Conservation (phyloP, 75 land plant genomes). For the Pseudotsuga menziesii region DNA sequence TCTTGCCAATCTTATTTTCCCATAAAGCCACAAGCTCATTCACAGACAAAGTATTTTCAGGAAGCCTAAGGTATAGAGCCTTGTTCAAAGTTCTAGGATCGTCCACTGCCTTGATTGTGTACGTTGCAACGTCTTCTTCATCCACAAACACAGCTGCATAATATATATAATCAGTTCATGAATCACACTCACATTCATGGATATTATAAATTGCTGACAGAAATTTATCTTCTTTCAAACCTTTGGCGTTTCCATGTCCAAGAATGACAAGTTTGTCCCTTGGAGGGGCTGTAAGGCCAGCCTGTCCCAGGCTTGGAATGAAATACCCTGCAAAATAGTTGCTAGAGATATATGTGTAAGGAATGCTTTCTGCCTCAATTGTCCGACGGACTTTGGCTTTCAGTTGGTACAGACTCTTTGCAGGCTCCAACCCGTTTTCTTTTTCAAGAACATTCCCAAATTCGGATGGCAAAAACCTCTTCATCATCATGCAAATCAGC, state of each 20-base stretch:
- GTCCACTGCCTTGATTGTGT: slow-evolving; percentile 21
- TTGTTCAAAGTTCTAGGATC: slow-evolving; percentile 18
- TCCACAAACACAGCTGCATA: slow-evolving; percentile 8
- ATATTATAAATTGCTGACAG: too few species aligned
- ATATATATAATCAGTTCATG: too few species aligned
- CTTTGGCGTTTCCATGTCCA: slow-evolving; percentile 33
- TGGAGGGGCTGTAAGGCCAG: slow-evolving; percentile 32
- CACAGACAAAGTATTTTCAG: slow-evolving; percentile 3
- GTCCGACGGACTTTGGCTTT: slow-evolving; percentile 27
- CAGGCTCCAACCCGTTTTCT: slow-evolving; percentile 1
- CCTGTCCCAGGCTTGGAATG: slow-evolving; percentile 27
- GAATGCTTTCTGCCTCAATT: slow-evolving; percentile 27
- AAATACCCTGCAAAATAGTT: slow-evolving; percentile 34
- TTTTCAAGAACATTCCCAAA: slow-evolving; percentile 36
- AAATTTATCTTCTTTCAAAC: not conserved
- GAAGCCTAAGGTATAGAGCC: slow-evolving; percentile 9
- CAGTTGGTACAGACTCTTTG: slow-evolving; percentile 1
- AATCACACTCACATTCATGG: not conserved
- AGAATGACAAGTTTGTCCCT: slow-evolving; percentile 49
- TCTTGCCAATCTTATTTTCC: slow-evolving; percentile 23
- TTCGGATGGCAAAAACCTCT: slow-evolving; percentile 55
- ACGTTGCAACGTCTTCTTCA: slow-evolving; percentile 19
- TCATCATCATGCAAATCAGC: not conserved
- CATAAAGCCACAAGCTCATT: slow-evolving; percentile 17
- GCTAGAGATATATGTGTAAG: slow-evolving; percentile 28